Evolutionary conservation across 176 grass and related monocot genomes (phyloP).

Genomic region (Oryza nivara): DNA sequence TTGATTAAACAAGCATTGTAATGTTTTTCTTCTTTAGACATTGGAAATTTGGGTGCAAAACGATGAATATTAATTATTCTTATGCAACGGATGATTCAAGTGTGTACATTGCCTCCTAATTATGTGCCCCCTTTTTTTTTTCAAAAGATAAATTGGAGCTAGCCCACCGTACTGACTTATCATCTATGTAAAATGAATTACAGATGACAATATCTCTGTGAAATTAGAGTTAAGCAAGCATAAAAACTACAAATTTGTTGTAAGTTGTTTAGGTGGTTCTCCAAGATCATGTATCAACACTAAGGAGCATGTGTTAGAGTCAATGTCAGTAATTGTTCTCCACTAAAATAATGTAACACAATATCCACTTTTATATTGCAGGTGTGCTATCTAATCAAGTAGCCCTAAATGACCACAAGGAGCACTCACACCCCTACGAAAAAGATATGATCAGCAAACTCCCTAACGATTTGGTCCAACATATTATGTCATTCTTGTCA

Average conservation of each 20-base stretch:
- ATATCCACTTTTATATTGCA: neutral
- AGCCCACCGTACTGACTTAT: too few relatives aligned
- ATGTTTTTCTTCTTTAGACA: neutral
- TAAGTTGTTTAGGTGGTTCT: neutral
- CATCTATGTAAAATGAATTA: neutral
- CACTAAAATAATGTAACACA: neutral
- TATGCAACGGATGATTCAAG: neutral
- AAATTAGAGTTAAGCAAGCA: neutral
- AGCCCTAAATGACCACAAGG: neutral
- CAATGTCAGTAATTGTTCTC: neutral
- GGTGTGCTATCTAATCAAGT: neutral
- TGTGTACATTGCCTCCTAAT: too few relatives aligned
- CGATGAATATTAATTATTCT: neutral
- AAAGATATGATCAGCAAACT: neutral
- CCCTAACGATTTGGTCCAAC: neutral
- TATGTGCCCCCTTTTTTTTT: too few relatives aligned
- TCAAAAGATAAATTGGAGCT: too few relatives aligned
- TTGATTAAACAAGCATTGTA: neutral
- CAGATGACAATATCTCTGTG: neutral
- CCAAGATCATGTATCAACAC: neutral
- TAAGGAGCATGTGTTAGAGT: neutral
- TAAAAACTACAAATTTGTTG: neutral
- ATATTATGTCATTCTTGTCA: conserved; percentile 4
- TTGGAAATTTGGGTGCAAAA: neutral
- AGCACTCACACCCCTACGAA: neutral